Conservation (phyloP, 192 early-diverging fungal species). For the Rhizophagus sp. region DNA sequence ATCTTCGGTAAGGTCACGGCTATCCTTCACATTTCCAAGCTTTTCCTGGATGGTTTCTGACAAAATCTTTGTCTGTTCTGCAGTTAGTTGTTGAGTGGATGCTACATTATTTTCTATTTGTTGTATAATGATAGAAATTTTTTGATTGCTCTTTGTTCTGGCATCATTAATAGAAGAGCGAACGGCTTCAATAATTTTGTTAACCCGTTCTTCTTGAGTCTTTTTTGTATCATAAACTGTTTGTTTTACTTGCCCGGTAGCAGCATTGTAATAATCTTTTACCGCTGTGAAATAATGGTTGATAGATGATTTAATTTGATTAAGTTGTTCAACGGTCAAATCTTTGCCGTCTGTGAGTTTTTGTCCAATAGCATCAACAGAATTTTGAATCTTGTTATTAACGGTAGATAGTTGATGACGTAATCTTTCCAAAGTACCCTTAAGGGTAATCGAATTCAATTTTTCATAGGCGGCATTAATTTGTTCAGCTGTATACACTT, state of each 20-base stretch:
- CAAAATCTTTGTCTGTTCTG: slow-evolving; percentile 3
- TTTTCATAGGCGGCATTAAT: neutral
- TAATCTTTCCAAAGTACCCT: neutral
- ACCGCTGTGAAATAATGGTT: neutral
- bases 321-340: slow-evolving; percentile 20
- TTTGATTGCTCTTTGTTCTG: neutral
- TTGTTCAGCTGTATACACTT: neutral
- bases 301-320: neutral
- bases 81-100: neutral
- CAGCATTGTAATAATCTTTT: neutral
- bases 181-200: neutral
- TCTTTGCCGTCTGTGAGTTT: slow-evolving; percentile 15
- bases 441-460: neutral
- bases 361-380: slow-evolving; percentile 11
- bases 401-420: slow-evolving; percentile 5
- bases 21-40: neutral
- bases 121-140: neutral
- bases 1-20: slow-evolving; percentile 15
- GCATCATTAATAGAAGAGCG: neutral
- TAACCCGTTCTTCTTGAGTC: slow-evolving; percentile 17
- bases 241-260: slow-evolving; percentile 3
- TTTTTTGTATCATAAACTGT: neutral
- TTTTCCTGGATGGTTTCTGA: slow-evolving; percentile 6
- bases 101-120: neutral
- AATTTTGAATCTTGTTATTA: slow-evolving; percentile 21